Conservation (phyloP, 2,329 filamentous ascomycete genomes). For the Penicillium concentricum region DNA sequence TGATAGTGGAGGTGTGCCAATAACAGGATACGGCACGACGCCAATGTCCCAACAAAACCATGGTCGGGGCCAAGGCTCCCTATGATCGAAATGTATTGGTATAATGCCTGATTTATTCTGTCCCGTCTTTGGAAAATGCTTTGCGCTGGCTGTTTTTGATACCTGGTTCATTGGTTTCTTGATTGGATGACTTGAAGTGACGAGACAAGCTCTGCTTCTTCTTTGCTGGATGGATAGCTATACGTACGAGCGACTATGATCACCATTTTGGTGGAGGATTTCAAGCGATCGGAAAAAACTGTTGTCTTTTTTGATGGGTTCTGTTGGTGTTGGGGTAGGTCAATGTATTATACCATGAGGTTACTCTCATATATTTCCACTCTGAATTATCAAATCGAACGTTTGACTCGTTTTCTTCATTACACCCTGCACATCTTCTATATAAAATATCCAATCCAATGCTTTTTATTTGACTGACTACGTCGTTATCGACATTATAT, state of each 20-base stretch:
- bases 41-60: conserved; percentile 15
- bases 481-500: neutral
- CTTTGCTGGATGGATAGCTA: neutral
- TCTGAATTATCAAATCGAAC: neutral
- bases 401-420: neutral
- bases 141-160: neutral
- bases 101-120: neutral
- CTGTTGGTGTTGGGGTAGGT: neutral
- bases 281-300: neutral
- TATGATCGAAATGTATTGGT: neutral
- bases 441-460: neutral
- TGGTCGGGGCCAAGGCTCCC: conserved; percentile 11
- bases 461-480: neutral
- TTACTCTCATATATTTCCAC: conserved; percentile 2
- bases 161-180: neutral
- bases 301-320: neutral
- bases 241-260: neutral
- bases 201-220: neutral
- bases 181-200: neutral
- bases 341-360: conserved; percentile 2
- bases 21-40: conserved; percentile 12
- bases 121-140: neutral
- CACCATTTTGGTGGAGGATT: neutral
- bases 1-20: conserved; percentile 13
- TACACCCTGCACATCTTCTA: neutral